These are phyloP conservation scores for Yamadazyma trypodendri DNA, from an alignment of 1,139 yeast species.

Conservation along the genomic window DNA sequence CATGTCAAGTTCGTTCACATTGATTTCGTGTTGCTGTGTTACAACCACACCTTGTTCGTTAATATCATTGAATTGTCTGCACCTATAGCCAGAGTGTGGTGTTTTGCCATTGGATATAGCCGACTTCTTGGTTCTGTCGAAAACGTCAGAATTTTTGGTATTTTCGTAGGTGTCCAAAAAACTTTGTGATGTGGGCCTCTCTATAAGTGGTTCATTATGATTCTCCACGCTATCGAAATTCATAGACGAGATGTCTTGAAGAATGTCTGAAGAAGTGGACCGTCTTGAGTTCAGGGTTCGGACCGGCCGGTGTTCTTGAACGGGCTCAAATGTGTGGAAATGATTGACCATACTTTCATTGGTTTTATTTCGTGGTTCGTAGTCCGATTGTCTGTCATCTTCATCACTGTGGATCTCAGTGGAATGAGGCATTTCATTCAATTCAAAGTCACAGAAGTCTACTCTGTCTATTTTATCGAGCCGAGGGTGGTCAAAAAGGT, in stretches of 20 bases:
- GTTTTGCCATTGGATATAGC: slow-evolving; percentile 4
- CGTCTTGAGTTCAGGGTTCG: background rate
- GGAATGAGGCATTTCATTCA: slow-evolving; percentile 4
- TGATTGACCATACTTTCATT: slow-evolving; percentile 3
- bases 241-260: slow-evolving; percentile 9
- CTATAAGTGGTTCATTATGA: background rate
- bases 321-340: background rate
- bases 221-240: background rate
- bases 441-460: background rate
- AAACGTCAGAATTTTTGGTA: background rate
- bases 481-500: slow-evolving; percentile 1
- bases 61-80: slow-evolving; percentile 1
- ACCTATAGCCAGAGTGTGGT: background rate
- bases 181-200: background rate
- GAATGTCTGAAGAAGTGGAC: slow-evolving; percentile 5
- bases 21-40: background rate
- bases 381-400: background rate
- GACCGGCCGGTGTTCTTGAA: background rate
- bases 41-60: background rate
- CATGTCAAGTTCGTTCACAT: background rate
- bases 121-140: slow-evolving; percentile 1
- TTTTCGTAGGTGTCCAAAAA: background rate
- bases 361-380: background rate
- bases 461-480: background rate
- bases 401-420: slow-evolving; percentile 1